Evolutionary conservation across 2,329 filamentous ascomycete species (phyloP), one percentile per base, ranked within the genome.

Genomic region (Ceratocystiopsis sp.): DNA sequence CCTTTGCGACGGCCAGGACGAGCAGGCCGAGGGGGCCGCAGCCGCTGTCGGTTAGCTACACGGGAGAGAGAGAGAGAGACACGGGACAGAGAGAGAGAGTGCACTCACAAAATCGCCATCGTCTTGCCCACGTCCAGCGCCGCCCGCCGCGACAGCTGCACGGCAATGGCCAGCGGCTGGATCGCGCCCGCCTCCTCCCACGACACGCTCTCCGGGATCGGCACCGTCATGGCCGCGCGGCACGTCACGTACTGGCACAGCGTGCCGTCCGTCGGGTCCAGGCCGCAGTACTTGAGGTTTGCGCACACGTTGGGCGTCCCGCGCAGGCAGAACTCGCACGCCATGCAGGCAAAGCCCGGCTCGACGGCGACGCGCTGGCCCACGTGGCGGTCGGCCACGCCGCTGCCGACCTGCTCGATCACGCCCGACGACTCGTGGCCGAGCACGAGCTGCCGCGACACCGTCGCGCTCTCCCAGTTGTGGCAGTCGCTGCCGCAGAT

Each of bases 351-450:
- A 29, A 45, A 45, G 14, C 44, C 44, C 2, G 44, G 44, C 37
- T 45, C 44, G 18, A 80, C 59, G 2, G 77, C 76, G 8, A 81
- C 76, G 46, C 75, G 69, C 53, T 80, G 75, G 35, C 76, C 76
- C 11, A 49, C 44, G 5, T 21, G 15, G 3, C 49, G 44, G 16
- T 67, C 54, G 45, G 65, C 60, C 49, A 78, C 65, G 45, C 53
- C 57, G 21, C 58, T 63, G 3, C 73, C 74, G 16, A 75, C 57
- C 18, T 64, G 66, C 40, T 71, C 67, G 37, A 80, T 66, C 7
- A 72, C 62, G 37, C 77, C 77, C 3, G 73, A 65, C 37, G 75
- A 80, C 57, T 82, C 78, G 57, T 83, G 78, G 50, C 77, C 77
- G 6, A 53, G 46, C 6, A 53, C 47, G 2, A 53, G 42, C 37